Base-by-base conservation (phyloP, 2,329 filamentous ascomycete genomes). In the Reticulascus tulasneorum region DNA sequence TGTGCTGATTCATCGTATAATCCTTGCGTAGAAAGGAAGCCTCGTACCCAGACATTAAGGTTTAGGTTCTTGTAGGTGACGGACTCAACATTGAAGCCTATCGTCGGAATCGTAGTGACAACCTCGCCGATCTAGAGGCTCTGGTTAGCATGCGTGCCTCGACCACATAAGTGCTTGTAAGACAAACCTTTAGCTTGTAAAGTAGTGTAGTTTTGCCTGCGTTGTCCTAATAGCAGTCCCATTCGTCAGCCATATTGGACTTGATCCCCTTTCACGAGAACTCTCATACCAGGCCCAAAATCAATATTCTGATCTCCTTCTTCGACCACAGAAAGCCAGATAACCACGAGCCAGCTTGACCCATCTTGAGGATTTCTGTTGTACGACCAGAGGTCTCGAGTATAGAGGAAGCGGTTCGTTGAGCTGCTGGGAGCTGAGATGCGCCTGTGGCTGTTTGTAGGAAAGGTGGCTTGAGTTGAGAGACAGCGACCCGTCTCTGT, bases 61-160 rank as follows among this genome's bases (percentile, higher is more conserved):
- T 96, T 95, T 45, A 98, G 77, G 61, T 96, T 97, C 64, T 91
- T 91, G 74, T 98, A 98, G 52, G 89, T 93, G 47, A 98, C 93
- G 16, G 89, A 95, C 67, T 98, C 93, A 53, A 98, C 93, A 63
- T 98, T 98, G 75, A 98, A 98, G 44, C 93, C 93, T 62, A 98
- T 97, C 36, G 93, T 98, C 15, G 93, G 93, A 74, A 97, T 97
- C 54, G 93, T 98, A 44, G 93, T 97, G 49, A 98, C 93, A 28
- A 98, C 93, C 63, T 98, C 93, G 59, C 93, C 93, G 58, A 98
- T 94, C 88, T 96, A 59, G 43, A 29, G 10, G 22, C 29, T 7
- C 16, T 15, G 20, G 12, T 23, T 15, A 24, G 10, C 18, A 40
- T 24, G 24, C 19, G 29, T 25, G 15, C 13, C 27, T 28, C 32